These are phyloP conservation scores for Leccinellum albellum DNA, from an alignment of 768 basidiomycete species.

Conservation along the genomic window DNA sequence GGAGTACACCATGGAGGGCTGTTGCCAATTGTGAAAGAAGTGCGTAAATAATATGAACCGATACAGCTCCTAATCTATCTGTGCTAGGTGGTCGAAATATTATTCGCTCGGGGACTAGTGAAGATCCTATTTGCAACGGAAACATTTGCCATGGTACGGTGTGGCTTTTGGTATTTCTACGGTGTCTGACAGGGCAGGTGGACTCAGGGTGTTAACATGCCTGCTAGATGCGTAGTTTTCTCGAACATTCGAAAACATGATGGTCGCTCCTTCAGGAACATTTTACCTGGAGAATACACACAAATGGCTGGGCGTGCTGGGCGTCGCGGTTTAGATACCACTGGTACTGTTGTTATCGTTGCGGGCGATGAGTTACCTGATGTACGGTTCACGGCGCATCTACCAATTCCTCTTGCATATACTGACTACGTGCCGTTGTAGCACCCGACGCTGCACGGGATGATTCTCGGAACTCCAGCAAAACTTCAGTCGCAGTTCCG, in stretches of 20 bases:
- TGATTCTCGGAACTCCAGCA: conserved; percentile 93
- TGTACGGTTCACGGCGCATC: conserved; percentile 39
- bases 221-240: conserved; percentile 95
- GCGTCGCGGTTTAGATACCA: conserved; percentile 89
- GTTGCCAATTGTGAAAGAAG: conserved; percentile 95
- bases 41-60: conserved; percentile 28
- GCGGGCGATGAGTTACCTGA: conserved; percentile 83
- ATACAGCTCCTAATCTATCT: conserved; percentile 8
- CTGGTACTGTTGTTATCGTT: conserved; percentile 92
- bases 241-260: conserved; percentile 95
- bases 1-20: conserved; percentile 98
- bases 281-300: conserved; percentile 90
- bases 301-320: conserved; percentile 99
- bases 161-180: neutral
- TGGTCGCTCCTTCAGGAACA: conserved; percentile 85
- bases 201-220: conserved; percentile 96
- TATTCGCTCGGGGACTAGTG: conserved; percentile 93
- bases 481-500: conserved; percentile 95
- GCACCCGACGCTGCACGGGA: conserved; percentile 71
- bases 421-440: conserved; percentile 27
- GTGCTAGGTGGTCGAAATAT: conserved; percentile 83
- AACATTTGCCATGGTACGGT: conserved; percentile 93
- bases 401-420: neutral
- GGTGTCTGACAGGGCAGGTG: conserved; percentile 9
- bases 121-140: conserved; percentile 98